Base-by-base conservation (phyloP, 208 protist species). In the Strigomonas culicis region DNA sequence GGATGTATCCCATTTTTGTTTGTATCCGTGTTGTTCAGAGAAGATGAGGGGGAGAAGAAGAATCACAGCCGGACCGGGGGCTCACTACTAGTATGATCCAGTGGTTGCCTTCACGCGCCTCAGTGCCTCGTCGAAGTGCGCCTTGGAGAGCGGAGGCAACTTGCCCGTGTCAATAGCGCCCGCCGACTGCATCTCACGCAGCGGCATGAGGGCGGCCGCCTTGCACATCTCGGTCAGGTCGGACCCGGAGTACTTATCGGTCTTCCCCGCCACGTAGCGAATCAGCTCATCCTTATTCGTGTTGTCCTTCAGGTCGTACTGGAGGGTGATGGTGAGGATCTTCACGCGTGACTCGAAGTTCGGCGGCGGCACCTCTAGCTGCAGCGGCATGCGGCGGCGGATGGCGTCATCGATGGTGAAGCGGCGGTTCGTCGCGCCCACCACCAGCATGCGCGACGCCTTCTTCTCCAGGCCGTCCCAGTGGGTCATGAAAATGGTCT, bases 151-250 rank as follows among this genome's bases (percentile, higher is more conserved):
- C 10, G 74, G 72, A 7, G 88, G 88, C 21, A 94, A 13, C n/a
- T 75, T 68, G 1, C 57, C 56, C 19, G 30, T n/a, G 4, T 28
- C 59, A 36, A 58, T 46, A 24, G 30, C 31, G 46, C 46, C 15
- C 34, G 22, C 69, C 44, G 53, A 59, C 39, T 77, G 44, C 63
- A 93, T 72, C 64, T 92, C 86, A 21, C 82, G 64, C 51, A 95
- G 25, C 22, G 86, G 84, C 68, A 92, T 82, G 49, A 93, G 59
- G 1, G 80, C 84, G 0, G 84, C 86, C 11, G 83, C 82, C 64
- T 98, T 97, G 80, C 92, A 97, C 55, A 98, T 75, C 70, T 97
- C 95, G 25, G 77, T 82, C 15, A 98, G 68, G 66, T 98, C 97
- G 25, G 93, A 96, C 31, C 97, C 97, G 25, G 91, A 96, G 62